Conservation (phyloP, 371 early-diverging fungal genomes). For the Caulochytrium protostelioides region DNA sequence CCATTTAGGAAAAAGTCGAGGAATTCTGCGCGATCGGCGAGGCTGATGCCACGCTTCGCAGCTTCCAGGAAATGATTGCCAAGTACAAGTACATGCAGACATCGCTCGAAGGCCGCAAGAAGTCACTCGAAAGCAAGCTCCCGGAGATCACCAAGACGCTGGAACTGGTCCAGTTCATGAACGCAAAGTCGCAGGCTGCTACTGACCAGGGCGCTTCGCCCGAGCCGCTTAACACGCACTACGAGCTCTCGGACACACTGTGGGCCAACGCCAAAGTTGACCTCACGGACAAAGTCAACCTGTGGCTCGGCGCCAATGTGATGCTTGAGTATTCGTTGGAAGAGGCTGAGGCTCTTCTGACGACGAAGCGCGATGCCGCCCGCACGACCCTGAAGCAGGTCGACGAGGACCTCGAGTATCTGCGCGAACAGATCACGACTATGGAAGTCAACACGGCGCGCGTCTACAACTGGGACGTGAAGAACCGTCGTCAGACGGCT, state of each 20-base stretch:
- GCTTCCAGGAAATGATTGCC: conserved; percentile 75
- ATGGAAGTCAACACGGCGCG: conserved; percentile 97
- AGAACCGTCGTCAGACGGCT: conserved; percentile 27
- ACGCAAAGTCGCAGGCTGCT: conserved; percentile 25
- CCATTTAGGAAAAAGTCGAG: conserved; percentile 57
- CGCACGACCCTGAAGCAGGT: conserved; percentile 42
- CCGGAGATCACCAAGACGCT: conserved; percentile 90
- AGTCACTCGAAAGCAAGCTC: conserved; percentile 64
- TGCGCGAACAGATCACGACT: conserved; percentile 88
- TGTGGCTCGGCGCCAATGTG: conserved; percentile 94
- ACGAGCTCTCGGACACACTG: conserved; percentile 81
- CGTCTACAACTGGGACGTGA: conserved; percentile 94
- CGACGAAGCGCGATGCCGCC: conserved; percentile 53
- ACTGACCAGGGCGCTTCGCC: conserved; percentile 24
- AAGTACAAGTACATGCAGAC: conserved; percentile 94
- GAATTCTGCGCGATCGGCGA: conserved; percentile 47
- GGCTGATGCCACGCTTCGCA: conserved; percentile 58
- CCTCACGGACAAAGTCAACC: conserved; percentile 52
- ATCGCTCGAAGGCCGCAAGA: conserved; percentile 57
- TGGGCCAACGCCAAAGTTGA: conserved; percentile 64
- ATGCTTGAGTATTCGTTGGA: conserved; percentile 82
- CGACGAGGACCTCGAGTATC: conserved; percentile 74
- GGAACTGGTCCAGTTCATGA: conserved; percentile 57
- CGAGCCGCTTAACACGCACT: conserved; percentile 58
- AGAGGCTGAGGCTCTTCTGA: conserved; percentile 67